These are phyloP conservation scores for Cardiospermum halicacabum DNA, from an alignment of 345 rosid species.

Conservation along the genomic window DNA sequence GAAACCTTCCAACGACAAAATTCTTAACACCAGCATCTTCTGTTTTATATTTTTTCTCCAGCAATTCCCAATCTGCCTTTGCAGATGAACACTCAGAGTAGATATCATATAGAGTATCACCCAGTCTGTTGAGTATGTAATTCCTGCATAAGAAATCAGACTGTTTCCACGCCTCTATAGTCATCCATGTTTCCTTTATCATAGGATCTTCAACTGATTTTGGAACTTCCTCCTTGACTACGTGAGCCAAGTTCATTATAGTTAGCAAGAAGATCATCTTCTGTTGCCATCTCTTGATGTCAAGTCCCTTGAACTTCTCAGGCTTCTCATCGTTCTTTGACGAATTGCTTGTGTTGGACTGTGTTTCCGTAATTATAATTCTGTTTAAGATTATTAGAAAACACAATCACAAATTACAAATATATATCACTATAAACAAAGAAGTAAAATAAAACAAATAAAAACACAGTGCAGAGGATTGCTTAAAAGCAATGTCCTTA, in stretches of 20 bases:
- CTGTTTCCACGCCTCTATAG: neutral
- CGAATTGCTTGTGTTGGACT: too few relatives aligned
- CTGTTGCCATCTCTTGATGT: neutral
- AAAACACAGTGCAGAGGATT: too few relatives aligned
- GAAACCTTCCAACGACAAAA: too few relatives aligned
- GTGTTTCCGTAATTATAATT: too few relatives aligned
- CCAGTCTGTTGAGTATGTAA: neutral
- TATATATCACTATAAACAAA: too few relatives aligned
- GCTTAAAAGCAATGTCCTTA: too few relatives aligned
- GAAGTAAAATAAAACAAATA: too few relatives aligned
- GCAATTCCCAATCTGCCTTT: neutral
- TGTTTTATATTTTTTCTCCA: too few relatives aligned
- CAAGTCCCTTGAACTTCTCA: neutral
- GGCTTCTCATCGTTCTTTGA: neutral
- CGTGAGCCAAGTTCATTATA: neutral
- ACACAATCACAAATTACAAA: too few relatives aligned
- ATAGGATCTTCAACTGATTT: neutral
- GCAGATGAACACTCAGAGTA: neutral
- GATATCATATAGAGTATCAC: neutral
- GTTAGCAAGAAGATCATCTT: neutral
- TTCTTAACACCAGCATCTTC: too few relatives aligned
- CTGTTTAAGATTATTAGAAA: too few relatives aligned
- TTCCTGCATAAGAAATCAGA: neutral
- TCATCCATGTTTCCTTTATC: neutral
- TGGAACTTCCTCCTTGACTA: neutral